phyloP scores from a whole-genome alignment of 768 basidiomycete species.

The Tulasnella sp. region DNA sequence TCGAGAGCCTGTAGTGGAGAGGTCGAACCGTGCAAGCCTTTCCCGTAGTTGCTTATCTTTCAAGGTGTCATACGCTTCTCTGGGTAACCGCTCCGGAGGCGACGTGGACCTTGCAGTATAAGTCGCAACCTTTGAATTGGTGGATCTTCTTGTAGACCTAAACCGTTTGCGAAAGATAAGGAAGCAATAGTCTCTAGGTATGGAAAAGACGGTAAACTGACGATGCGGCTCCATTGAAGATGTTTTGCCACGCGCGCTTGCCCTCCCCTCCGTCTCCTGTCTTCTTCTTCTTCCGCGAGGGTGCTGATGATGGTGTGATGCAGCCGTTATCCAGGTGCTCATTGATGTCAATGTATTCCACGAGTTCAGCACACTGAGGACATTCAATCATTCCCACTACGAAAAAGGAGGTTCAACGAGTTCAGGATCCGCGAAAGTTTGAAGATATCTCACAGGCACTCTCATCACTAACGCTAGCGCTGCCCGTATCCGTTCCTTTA shows the following conservation, averaged over 20 bases:
- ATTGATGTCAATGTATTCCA: slow-evolving; percentile 8
- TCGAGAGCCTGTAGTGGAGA: neutral
- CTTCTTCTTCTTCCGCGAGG: neutral
- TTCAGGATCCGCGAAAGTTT: neutral
- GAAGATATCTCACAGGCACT: neutral
- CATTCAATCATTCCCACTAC: slow-evolving; percentile 7
- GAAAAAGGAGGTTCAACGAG: neutral
- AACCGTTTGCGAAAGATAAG: neutral
- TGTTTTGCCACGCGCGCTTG: slow-evolving; percentile 12
- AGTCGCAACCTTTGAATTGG: neutral
- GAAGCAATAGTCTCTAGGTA: neutral
- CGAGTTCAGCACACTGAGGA: slow-evolving; percentile 13
- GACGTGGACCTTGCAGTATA: neutral
- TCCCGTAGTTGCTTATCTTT: slow-evolving; percentile 12
- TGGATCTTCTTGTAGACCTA: neutral
- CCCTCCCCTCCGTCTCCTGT: neutral
- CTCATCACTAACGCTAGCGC: no score
- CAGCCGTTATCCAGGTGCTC: slow-evolving; percentile 9
- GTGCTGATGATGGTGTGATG: neutral
- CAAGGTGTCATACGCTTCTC: slow-evolving; percentile 12
- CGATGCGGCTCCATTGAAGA: slow-evolving; percentile 1
- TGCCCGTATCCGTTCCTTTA: neutral
- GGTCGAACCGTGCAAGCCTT: slow-evolving; percentile 5
- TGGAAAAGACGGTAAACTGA: neutral
- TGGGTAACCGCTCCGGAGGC: slow-evolving; percentile 3